Base-by-base conservation (phyloP, 257 asterid genomes). In the Voacanga thouarsii region DNA sequence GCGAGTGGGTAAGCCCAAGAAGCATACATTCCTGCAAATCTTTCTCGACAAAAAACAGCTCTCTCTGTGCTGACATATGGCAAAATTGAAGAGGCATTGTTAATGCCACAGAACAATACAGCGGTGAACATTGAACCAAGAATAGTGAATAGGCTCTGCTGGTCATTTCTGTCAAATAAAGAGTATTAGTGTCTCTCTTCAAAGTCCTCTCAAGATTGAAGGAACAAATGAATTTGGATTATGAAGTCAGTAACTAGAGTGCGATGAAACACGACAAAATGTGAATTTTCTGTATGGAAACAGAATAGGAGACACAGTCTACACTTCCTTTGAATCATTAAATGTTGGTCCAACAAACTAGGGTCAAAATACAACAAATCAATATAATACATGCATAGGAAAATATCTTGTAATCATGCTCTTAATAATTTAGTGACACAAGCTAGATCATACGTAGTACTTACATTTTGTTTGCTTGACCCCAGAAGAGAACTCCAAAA, bases 1-100 rank as follows among this genome's bases (percentile, higher is more conserved):
- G 94, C 92, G 2, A 85, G 83, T 75, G 90, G 83, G 72, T 88
- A 90, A 75, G 90, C 88, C n/a, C n/a, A n/a, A 1, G 87, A 82
- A 76, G 90, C 83, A 69, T 90, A 90, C 94, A n/a, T 90, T 80
- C 94, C 90, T 7, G 92, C 81, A 78, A 85, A 90, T 75, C 82
- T 82, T 72, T 90, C 94, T 41, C 94, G 82, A 74, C 82, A 90
- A 47, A 86, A 75, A 59, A 90, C 94, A 9, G 85, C 51, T 51
- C 92, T 75, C 74, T 90, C 94, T 33, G 78, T 83, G 80, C 80
- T 85, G 24, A 90, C 79, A 57, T 84, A 82, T 12, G 89, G 88
- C 59, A 88, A 77, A 64, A 88, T 79, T 1, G 91, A 85, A 12
- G 89, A 81, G n/a, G 88, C 67, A 50, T 84, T 86, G 72, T 85